phyloP scores from a whole-genome alignment of 306 rosid species.

The Cicer pinnatifidum region DNA sequence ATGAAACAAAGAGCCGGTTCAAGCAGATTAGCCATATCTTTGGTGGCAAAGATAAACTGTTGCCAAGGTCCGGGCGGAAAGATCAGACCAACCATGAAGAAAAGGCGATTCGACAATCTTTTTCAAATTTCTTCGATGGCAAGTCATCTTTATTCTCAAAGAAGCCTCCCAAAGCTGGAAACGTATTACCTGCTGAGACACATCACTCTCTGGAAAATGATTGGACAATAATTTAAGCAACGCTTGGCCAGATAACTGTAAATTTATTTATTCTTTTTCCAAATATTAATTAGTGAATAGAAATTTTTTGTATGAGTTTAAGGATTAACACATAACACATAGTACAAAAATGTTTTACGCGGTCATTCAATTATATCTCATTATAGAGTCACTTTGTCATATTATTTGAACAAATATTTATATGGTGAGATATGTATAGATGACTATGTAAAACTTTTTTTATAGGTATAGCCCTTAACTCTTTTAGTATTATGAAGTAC shows the following conservation, averaged over 20 bases:
- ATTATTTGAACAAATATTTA: not conserved
- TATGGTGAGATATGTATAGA: not conserved
- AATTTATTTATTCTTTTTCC: slow-evolving; percentile 40
- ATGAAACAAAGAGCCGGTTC: slow-evolving; percentile 64
- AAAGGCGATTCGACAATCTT: slow-evolving; percentile 60
- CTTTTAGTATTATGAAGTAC: not conserved
- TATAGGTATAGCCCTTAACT: not conserved
- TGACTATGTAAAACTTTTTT: not conserved
- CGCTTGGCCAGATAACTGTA: slow-evolving; percentile 54
- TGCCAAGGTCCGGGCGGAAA: slow-evolving; percentile 52
- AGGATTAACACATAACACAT: not conserved
- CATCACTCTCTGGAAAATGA: slow-evolving; percentile 49
- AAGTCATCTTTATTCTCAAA: slow-evolving; percentile 82
- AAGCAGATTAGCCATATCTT: slow-evolving; percentile 73
- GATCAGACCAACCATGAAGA: slow-evolving; percentile 54
- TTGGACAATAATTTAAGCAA: slow-evolving; percentile 67
- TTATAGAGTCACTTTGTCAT: not conserved
- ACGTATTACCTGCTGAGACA: slow-evolving; percentile 46
- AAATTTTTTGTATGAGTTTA: slow-evolving; percentile 5
- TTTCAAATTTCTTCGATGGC: slow-evolving; percentile 80
- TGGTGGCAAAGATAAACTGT: slow-evolving; percentile 65
- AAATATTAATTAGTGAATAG: not conserved
- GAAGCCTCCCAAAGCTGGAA: slow-evolving; percentile 71
- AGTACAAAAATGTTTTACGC: not conserved
- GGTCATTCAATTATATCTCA: not conserved